Percentiles rank a stretch among this genome's conserved stretches.
Conservation (phyloP, 1,284 basidiomycete species). For the Cryptococcus sp. region DNA sequence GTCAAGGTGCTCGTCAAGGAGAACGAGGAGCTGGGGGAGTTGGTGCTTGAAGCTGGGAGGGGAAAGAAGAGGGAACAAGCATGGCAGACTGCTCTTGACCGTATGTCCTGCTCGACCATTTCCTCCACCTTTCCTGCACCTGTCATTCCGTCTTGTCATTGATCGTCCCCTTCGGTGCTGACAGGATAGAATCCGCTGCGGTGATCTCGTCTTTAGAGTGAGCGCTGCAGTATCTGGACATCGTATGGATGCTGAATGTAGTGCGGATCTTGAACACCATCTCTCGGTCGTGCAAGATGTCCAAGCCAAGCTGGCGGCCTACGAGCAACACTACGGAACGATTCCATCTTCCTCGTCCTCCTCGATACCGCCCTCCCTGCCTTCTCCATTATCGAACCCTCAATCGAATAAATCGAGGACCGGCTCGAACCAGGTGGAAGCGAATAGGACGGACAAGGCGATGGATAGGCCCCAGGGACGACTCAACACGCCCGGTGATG, state of each 20-base stretch:
- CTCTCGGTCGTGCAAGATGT: slow-evolving; percentile 24
- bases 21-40: slow-evolving; percentile 43
- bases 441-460: no score
- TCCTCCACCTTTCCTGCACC: neutral
- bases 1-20: slow-evolving; percentile 36
- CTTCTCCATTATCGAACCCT: no score
- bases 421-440: no score
- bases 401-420: no score
- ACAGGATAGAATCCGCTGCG: slow-evolving; percentile 26
- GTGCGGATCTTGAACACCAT: slow-evolving; percentile 36
- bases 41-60: slow-evolving; percentile 34
- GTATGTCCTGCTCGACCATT: slow-evolving; percentile 16
- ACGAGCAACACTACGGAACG: no score
- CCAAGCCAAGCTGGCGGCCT: slow-evolving; percentile 23
- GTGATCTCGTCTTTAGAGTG: slow-evolving; percentile 41
- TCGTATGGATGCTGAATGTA: slow-evolving; percentile 9
- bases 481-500: no score
- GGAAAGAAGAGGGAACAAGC: slow-evolving; percentile 14
- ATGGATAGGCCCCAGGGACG: no score
- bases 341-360: no score
- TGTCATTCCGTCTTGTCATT: no score
- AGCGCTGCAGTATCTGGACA: slow-evolving; percentile 1
- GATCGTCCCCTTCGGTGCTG: no score
- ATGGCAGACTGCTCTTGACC: slow-evolving; percentile 33
- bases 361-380: no score